Evolutionary conservation across 768 basidiomycete species (phyloP), one percentile per base, ranked within the genome.

Genomic region (Sporobolomyces roseus): DNA sequence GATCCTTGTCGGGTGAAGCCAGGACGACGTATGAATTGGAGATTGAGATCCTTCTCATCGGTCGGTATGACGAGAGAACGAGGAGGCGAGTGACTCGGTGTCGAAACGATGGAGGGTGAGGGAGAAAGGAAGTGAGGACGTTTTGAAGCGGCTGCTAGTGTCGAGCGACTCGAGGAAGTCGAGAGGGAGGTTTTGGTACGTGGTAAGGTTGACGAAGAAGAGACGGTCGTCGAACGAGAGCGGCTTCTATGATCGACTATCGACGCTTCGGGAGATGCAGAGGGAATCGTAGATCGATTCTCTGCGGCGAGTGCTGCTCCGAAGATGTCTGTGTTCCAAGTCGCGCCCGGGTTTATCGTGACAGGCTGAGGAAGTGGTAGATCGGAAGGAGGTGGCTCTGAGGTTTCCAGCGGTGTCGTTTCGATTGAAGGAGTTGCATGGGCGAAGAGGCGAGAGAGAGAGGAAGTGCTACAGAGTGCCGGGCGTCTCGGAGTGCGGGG

Each of bases 21-120:
- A 23, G 63, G 53, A 6, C 63, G 43, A 36, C 63, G 45, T 6
- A 45, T 35, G 32, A 64, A 64, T 4, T 64, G 45, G 17, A 64
- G 54, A 19, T 23, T 32, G 19, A 16, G 6, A n/a, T n/a, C 30
- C 19, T n/a, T n/a, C n/a, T n/a, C n/a, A n/a, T n/a, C n/a, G n/a
- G n/a, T n/a, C n/a, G n/a, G n/a, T n/a, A n/a, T n/a, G n/a, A n/a
- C n/a, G n/a, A n/a, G n/a, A n/a, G 63, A 29, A 16, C 19, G 7
- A 5, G 54, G 54, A 1, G 54, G 54, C 0, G 63, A 55, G 7
- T 53, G 33, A 13, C 27, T 48, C n/a, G 63, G 63, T 19, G 63
- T 55, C 54, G 63, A 36, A 16, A 45, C 33, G 58, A 60, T 29
- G 12, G 45, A 60, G 7, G 29, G 4, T 2, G 58, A 60, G 23